Evolutionary conservation across 2,329 filamentous ascomycete species (phyloP), one percentile per base, ranked within the genome.

Genomic region (Alternaria longipes): DNA sequence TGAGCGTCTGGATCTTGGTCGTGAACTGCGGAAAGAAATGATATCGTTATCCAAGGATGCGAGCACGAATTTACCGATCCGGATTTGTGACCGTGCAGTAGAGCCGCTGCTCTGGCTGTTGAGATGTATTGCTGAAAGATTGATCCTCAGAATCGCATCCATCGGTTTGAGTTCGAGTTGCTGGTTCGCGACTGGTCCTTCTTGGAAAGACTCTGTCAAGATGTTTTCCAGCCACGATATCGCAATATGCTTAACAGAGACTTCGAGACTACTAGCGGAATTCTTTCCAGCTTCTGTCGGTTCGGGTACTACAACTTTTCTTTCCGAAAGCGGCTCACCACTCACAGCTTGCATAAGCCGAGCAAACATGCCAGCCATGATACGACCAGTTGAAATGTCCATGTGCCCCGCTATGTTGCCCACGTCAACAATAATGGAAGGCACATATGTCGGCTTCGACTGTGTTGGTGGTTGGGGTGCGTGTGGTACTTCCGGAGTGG

Each of bases 41-140:
- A 88, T 79, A 34, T 83, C 76, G 26, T 84, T 80, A 18, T 82
- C 81, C 6, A 82, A 76, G 62, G 83, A 83, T 3, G 82, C 81
- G 42, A 87, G 74, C 0, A 73, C 68, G 54, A 86, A 82, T 51
- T 81, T 83, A 3, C 79, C 77, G 24, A 81, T 70, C 8, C 68
- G 65, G 7, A 78, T 36, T 56, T 75, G 77, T 4, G 69, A 59
- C 28, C 64, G 67, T 11, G 54, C 51, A 9, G 68, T 67, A 8
- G 64, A 40, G 18, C 26, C 30, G 5, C 59, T 62, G 18, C 11
- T 69, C 34, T 70, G 72, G 36, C 64, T 74, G 30, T 60, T 69
- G 32, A 76, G 46, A 14, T 73, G 63, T 14, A 78, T 44, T 16
- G 56, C 58, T 5, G 71, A 66, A n/a, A 76, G 54, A 36, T 57